These are phyloP conservation scores for Ophiostoma novo-ulmi DNA, from an alignment of 2,329 filamentous ascomycete species.

Conservation along the genomic window DNA sequence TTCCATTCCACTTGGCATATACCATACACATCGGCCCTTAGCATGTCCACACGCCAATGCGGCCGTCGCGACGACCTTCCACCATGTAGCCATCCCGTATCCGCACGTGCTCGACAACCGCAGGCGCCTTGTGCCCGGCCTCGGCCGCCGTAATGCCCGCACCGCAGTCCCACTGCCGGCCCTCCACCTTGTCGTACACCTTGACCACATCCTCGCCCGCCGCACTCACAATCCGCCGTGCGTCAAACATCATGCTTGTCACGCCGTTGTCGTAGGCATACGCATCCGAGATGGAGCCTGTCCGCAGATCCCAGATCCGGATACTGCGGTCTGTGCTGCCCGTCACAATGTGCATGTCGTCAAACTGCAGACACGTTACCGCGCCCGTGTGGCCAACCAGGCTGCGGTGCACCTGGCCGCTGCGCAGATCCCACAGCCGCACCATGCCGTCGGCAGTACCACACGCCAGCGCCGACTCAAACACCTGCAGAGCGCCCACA, in stretches of 20 bases:
- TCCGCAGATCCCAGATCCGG: slow-evolving; percentile 97
- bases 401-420: slow-evolving; percentile 93
- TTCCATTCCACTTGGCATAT: not conserved
- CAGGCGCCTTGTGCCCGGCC: slow-evolving; percentile 53
- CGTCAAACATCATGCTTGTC: slow-evolving; percentile 96
- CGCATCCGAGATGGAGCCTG: slow-evolving; percentile 89
- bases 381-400: slow-evolving; percentile 93
- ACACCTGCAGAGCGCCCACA: slow-evolving; percentile 89
- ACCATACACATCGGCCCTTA: slow-evolving; percentile 30
- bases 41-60: slow-evolving; percentile 87
- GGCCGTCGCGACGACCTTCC: slow-evolving; percentile 81
- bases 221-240: slow-evolving; percentile 80
- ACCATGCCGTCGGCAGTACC: slow-evolving; percentile 98
- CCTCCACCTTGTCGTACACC: slow-evolving; percentile 96
- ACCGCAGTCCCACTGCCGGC: slow-evolving; percentile 93
- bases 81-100: slow-evolving; percentile 92
- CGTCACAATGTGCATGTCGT: slow-evolving; percentile 90
- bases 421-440: slow-evolving; percentile 89
- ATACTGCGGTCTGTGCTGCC: slow-evolving; percentile 90
- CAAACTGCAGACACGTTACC: slow-evolving; percentile 91
- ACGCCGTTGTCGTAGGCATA: slow-evolving; percentile 91
- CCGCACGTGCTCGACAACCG: slow-evolving; percentile 76
- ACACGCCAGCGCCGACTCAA: slow-evolving; percentile 90
- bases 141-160: slow-evolving; percentile 68
- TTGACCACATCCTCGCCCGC: slow-evolving; percentile 92